phyloP scores from a whole-genome alignment of 805 yeast genomes.

The Saturnispora zaruensis region DNA sequence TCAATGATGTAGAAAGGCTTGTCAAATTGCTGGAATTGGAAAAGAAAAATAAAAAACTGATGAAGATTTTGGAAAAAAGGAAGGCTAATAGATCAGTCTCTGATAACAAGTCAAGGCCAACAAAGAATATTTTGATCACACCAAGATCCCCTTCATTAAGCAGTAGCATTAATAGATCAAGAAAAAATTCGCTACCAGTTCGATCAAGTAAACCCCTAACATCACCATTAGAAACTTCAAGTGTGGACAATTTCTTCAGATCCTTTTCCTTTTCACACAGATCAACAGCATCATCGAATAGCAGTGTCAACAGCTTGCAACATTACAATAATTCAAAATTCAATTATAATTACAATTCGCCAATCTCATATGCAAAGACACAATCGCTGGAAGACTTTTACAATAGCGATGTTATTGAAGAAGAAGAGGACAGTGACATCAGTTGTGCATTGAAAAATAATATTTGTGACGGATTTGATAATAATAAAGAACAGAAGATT shows the following conservation, averaged over 20 bases:
- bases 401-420: constrained; percentile 6
- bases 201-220: constrained; percentile 42
- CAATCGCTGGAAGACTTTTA: neutral
- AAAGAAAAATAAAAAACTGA: constrained; percentile 19
- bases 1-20: constrained; percentile 45
- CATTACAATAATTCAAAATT: neutral
- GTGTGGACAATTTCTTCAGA: constrained; percentile 29
- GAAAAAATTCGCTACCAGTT: constrained; percentile 27
- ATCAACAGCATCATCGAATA: constrained; percentile 13
- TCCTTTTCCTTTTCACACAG: constrained; percentile 29
- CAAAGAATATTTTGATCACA: neutral
- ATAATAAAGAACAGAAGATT: neutral
- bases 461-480: neutral
- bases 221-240: constrained; percentile 32
- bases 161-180: neutral
- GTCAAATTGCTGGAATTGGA: constrained; percentile 36
- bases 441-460: too few relatives aligned
- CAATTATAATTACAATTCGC: neutral
- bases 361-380: constrained; percentile 6
- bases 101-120: neutral
- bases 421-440: neutral
- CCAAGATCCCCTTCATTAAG: neutral
- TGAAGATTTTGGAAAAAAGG: constrained; percentile 19
- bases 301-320: neutral
- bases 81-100: constrained; percentile 12